Percentiles rank a stretch among this genome's conserved stretches.
phyloP scores from a whole-genome alignment of 192 early-diverging fungal species.

The Umbelopsis isabellina region DNA sequence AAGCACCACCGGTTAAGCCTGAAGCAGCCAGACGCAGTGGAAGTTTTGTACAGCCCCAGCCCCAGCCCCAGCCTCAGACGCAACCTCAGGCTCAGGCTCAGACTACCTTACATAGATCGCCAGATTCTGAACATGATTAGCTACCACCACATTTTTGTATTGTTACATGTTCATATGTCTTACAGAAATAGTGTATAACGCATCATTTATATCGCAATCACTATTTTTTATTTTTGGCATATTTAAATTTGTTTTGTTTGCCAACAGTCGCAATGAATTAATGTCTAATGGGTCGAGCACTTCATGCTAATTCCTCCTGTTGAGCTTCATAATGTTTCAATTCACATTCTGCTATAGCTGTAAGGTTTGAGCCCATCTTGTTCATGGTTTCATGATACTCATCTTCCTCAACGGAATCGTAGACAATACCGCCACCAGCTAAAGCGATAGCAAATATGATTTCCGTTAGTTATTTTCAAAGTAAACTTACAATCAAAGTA shows the following conservation, averaged over 20 bases:
- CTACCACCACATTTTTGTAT: too few species aligned
- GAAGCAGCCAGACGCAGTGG: neutral
- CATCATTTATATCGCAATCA: neutral
- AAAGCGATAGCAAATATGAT: neutral
- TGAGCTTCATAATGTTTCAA: conserved; percentile 73
- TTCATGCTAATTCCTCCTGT: conserved; percentile 35
- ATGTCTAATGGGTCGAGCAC: neutral
- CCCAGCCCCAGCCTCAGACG: too few species aligned
- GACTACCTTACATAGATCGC: neutral
- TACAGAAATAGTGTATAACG: too few species aligned
- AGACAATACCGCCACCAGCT: conserved; percentile 91
- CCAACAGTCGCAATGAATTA: too few species aligned
- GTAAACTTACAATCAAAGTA: neutral
- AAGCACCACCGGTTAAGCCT: neutral
- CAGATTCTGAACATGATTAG: neutral
- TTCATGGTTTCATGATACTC: conserved; percentile 98
- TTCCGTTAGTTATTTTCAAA: neutral
- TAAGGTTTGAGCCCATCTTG: conserved; percentile 92
- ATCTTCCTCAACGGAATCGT: conserved; percentile 87
- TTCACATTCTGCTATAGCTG: conserved; percentile 87
- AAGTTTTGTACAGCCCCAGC: neutral
- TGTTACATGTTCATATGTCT: too few species aligned
- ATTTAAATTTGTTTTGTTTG: neutral
- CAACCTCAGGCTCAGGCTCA: neutral
- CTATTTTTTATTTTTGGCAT: neutral